Base-by-base conservation (phyloP, 2,329 filamentous ascomycete species). In the Monilinia aucupariae region DNA sequence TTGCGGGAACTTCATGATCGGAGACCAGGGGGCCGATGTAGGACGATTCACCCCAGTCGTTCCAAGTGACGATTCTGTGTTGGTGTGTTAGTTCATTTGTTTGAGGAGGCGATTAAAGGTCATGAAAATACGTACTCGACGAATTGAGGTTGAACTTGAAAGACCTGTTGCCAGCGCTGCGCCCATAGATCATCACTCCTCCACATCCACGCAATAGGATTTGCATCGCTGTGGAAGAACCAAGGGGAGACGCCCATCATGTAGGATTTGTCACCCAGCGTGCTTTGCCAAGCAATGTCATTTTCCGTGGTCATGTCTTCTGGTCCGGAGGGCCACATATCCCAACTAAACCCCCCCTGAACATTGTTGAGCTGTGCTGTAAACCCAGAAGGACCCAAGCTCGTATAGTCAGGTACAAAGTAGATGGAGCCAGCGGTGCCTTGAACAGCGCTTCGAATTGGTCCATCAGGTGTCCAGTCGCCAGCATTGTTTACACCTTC, bases 181-280 rank as follows among this genome's bases (percentile, higher is more conserved):
- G 78, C 80, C 84, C 85, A 88, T 15, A 87, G 73, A 62, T 80
- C 76, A 67, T 87, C 85, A n/a, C 83, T 82, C 27, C 79, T 78
- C 77, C 82, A 88, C 7, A 86, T 75, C 84, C 85, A 88, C 70
- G 85, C 84, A 74, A 87, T 87, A 49, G 75, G 72, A 68, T 79
- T 86, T 8, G 76, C 75, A 0, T 82, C 79, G 64, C 84, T 81
- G 55, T 85, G 85, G 72, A 80, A 85, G 72, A 85, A 85, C 82
- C 81, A 84, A 0, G 82, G 82, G 0, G 80, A 80, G n/a, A 83
- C 78, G 2, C 80, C 77, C 80, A 82, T 82, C 78, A 84, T 82
- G 61, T 76, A 80, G 4, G 74, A 72, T 68, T 79, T 80, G 6
- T 70, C 70, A 1, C 68, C 64, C 2, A 77, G 65, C 2, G 68